phyloP scores from a whole-genome alignment of 164 flowering plant species.

The grape (Vitis vinifera) region DNA sequence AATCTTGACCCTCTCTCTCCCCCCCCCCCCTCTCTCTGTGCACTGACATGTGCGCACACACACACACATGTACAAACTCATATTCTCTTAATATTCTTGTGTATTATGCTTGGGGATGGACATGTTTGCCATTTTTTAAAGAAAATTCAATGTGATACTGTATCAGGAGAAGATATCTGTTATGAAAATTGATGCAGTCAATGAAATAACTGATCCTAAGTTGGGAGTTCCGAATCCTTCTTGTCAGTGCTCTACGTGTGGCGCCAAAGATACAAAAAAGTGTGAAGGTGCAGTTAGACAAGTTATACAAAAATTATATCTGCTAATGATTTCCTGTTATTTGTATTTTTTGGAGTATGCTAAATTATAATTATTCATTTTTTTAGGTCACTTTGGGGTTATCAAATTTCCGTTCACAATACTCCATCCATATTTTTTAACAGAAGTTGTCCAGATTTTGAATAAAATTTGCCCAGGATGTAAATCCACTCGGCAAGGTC shows the following conservation, averaged over 20 bases:
- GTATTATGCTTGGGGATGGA: not conserved
- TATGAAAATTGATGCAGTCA: slow-evolving; percentile 30
- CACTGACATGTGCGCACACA: too few relatives aligned
- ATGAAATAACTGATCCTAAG: slow-evolving; percentile 65
- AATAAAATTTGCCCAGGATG: slow-evolving; percentile 88
- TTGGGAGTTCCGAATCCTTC: slow-evolving; percentile 70
- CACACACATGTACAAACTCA: too few relatives aligned
- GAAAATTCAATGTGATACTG: slow-evolving; percentile 1
- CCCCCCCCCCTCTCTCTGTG: too few relatives aligned
- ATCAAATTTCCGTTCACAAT: slow-evolving; percentile 57
- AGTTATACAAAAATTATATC: not conserved
- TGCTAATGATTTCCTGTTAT: not conserved
- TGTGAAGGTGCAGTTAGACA: slow-evolving; percentile 64
- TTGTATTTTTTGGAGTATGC: not conserved
- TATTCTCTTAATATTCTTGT: too few relatives aligned
- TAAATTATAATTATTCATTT: not conserved
- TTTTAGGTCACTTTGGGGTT: slow-evolving; percentile 82
- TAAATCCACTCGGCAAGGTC: slow-evolving; percentile 42
- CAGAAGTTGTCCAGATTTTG: slow-evolving; percentile 60
- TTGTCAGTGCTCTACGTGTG: slow-evolving; percentile 66
- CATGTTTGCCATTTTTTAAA: not conserved
- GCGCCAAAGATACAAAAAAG: slow-evolving; percentile 34
- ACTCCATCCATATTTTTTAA: slow-evolving; percentile 62
- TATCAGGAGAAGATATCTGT: slow-evolving; percentile 60
- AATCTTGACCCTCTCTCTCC: too few relatives aligned